phyloP scores from a whole-genome alignment of 2,329 filamentous ascomycete species.

The Nannizziopsis barbatae region DNA sequence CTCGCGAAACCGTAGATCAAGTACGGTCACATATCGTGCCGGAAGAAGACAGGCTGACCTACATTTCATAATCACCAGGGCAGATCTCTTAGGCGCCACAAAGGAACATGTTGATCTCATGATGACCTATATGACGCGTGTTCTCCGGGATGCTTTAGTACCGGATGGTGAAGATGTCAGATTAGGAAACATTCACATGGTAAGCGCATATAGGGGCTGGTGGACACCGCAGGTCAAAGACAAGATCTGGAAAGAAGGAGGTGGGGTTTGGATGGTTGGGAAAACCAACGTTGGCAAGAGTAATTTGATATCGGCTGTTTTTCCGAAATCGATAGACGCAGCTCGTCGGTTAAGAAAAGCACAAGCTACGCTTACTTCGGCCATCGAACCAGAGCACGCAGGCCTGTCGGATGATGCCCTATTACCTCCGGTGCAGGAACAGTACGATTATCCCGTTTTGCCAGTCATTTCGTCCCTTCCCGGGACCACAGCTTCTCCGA shows the following conservation, averaged over 20 bases:
- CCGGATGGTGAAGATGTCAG: slow-evolving; percentile 56
- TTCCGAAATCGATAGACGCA: slow-evolving; percentile 55
- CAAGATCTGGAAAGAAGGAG: slow-evolving; percentile 70
- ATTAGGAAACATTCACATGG: slow-evolving; percentile 76
- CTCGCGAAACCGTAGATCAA: slow-evolving; percentile 67
- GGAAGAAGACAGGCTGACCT: slow-evolving; percentile 66
- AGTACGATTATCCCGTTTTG: slow-evolving; percentile 68
- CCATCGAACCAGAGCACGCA: not conserved
- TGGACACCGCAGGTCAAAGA: slow-evolving; percentile 82
- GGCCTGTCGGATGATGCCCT: slow-evolving; percentile 37
- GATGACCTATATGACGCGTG: slow-evolving; percentile 72
- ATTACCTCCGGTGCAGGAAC: slow-evolving; percentile 63
- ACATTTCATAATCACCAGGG: slow-evolving; percentile 81
- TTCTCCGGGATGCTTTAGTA: slow-evolving; percentile 66
- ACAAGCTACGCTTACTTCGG: not conserved
- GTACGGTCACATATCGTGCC: slow-evolving; percentile 51
- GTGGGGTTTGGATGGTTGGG: slow-evolving; percentile 91
- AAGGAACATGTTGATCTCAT: slow-evolving; percentile 74
- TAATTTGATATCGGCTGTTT: slow-evolving; percentile 74
- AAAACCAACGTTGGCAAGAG: slow-evolving; percentile 98
- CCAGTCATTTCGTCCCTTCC: slow-evolving; percentile 77
- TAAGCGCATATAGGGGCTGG: slow-evolving; percentile 79
- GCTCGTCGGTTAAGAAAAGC: slow-evolving; percentile 14
- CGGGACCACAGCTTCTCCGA: slow-evolving; percentile 89
- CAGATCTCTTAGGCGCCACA: slow-evolving; percentile 71